Evolutionary conservation across 1,284 basidiomycete species (phyloP).

Genomic region (Moniliophthora roreri): DNA sequence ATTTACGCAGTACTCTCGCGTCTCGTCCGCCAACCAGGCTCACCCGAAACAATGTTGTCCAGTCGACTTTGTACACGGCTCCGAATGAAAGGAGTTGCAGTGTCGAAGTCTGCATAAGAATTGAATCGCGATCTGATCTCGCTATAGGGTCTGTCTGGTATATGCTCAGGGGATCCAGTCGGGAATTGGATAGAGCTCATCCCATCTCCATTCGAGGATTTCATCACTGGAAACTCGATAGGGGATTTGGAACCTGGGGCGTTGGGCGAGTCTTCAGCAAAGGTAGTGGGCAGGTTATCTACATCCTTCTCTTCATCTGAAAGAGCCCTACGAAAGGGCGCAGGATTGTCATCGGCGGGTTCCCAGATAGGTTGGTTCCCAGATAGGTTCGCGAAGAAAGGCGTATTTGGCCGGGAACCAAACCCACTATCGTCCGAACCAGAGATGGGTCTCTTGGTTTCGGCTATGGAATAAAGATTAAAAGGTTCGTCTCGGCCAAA

Average conservation of each 20-base stretch:
- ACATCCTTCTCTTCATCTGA: constrained; percentile 76
- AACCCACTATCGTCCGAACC: constrained; percentile 55
- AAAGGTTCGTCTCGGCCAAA: constrained; percentile 79
- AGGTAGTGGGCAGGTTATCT: constrained; percentile 37
- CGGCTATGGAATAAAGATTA: constrained; percentile 77
- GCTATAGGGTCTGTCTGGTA: constrained; percentile 57
- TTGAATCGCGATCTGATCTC: constrained; percentile 53
- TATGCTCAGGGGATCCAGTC: constrained; percentile 68
- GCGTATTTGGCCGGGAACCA: constrained; percentile 52
- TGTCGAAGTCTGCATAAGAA: constrained; percentile 69
- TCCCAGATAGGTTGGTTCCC: constrained; percentile 47
- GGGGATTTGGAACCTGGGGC: constrained; percentile 48
- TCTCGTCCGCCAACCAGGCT: constrained; percentile 76
- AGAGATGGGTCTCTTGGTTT: constrained; percentile 56
- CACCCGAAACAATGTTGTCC: constrained; percentile 53
- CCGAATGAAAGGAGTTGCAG: constrained; percentile 71
- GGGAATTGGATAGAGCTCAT: constrained; percentile 81
- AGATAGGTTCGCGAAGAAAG: constrained; percentile 29
- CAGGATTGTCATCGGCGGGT: constrained; percentile 56
- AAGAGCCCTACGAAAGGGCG: constrained; percentile 80
- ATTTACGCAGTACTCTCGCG: constrained; percentile 82
- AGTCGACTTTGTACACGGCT: constrained; percentile 79
- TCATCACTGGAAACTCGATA: constrained; percentile 52
- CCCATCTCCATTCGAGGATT: constrained; percentile 48
- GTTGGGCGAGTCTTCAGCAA: constrained; percentile 44